phyloP scores from a whole-genome alignment of 306 rosid species.

The Fagus sylvatica region DNA sequence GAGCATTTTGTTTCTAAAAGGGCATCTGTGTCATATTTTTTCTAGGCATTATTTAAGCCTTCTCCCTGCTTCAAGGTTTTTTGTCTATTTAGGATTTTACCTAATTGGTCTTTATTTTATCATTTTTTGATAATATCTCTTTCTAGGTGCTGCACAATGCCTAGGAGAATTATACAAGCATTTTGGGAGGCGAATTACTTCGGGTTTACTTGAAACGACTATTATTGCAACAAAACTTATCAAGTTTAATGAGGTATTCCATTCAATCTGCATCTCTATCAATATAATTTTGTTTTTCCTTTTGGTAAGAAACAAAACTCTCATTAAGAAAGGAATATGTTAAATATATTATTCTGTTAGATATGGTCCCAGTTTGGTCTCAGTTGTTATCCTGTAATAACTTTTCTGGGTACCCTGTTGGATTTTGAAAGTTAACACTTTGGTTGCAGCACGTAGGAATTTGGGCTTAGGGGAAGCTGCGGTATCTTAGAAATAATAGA shows the following conservation, averaged over 20 bases:
- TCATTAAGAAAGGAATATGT: not conserved
- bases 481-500: too few relatives aligned
- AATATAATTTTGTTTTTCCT: not conserved
- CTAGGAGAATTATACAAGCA: constrained; percentile 86
- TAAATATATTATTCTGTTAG: too few relatives aligned
- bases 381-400: not conserved
- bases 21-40: not conserved
- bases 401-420: too few relatives aligned
- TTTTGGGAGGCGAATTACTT: constrained; percentile 91
- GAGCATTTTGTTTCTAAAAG: not conserved
- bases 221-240: constrained; percentile 75
- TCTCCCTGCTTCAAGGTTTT: not conserved
- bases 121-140: constrained; percentile 18
- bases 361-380: not conserved
- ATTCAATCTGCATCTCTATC: constrained; percentile 24
- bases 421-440: too few relatives aligned
- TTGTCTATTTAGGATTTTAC: not conserved
- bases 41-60: not conserved
- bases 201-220: constrained; percentile 90
- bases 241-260: constrained; percentile 74
- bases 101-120: not conserved
- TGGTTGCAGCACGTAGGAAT: too few relatives aligned
- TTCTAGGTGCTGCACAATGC: constrained; percentile 85
- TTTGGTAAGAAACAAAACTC: not conserved
- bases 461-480: too few relatives aligned